Conservation (phyloP, 2,329 filamentous ascomycete species). For the Paracamarosporium sp. region DNA sequence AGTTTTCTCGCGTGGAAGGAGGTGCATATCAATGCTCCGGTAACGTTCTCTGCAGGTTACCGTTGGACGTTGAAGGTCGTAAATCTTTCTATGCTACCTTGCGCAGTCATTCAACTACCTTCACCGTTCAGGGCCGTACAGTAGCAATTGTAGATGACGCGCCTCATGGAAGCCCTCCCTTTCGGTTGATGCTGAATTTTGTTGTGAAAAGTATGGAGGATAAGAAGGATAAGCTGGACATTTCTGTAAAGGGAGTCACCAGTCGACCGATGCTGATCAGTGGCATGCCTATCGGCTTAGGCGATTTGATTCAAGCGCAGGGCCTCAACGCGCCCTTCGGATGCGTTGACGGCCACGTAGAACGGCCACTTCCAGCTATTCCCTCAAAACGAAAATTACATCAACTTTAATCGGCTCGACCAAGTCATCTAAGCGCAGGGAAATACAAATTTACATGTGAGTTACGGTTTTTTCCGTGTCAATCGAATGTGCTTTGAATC, state of each 20-base stretch:
- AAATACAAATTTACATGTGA: too few species aligned
- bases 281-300: slow-evolving; percentile 9
- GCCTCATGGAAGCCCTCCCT: slow-evolving; percentile 6
- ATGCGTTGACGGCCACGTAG: slow-evolving; percentile 3
- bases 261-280: slow-evolving; percentile 8
- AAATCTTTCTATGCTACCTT: slow-evolving; percentile 2
- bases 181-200: slow-evolving; percentile 5
- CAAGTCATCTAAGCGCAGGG: too few species aligned
- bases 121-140: neutral
- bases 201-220: slow-evolving; percentile 4
- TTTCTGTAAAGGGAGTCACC: slow-evolving; percentile 7
- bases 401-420: too few species aligned
- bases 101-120: neutral
- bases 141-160: neutral
- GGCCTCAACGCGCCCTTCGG: slow-evolving; percentile 9
- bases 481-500: too few species aligned
- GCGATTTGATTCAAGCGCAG: slow-evolving; percentile 1
- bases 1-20: slow-evolving; percentile 1
- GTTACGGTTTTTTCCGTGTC: too few species aligned
- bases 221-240: slow-evolving; percentile 4
- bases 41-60: slow-evolving; percentile 5
- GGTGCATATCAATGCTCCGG: slow-evolving; percentile 9
- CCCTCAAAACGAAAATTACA: slow-evolving; percentile 1
- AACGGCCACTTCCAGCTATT: slow-evolving; percentile 2
- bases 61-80: neutral